phyloP scores from a whole-genome alignment of 2,329 filamentous ascomycete genomes.

The Penicillium carneum region DNA sequence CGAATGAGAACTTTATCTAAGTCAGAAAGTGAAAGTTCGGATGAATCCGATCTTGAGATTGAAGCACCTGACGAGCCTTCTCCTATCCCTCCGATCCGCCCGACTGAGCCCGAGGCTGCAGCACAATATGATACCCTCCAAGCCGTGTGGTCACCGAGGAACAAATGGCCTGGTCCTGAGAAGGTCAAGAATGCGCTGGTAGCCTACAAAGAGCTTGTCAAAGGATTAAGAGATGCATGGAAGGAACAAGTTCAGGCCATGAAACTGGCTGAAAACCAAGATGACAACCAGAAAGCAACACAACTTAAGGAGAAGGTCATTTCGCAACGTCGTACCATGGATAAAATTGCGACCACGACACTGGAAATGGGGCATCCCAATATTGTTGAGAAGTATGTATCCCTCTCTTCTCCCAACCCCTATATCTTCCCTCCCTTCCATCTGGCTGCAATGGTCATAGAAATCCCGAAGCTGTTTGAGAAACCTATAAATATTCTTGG shows the following conservation, averaged over 20 bases:
- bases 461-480: conserved; percentile 46
- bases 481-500: conserved; percentile 46
- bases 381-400: conserved; percentile 60
- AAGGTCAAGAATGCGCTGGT: conserved; percentile 63
- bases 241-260: conserved; percentile 64
- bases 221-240: conserved; percentile 67
- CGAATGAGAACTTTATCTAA: conserved; percentile 40
- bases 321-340: conserved; percentile 64
- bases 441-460: conserved; percentile 44
- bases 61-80: conserved; percentile 62
- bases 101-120: conserved; percentile 61
- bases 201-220: conserved; percentile 66
- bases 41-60: conserved; percentile 60
- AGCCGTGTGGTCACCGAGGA: conserved; percentile 66
- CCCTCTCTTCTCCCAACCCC: conserved; percentile 12
- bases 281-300: conserved; percentile 61
- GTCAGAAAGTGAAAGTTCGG: conserved; percentile 59
- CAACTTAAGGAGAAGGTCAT: conserved; percentile 64
- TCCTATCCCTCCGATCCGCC: conserved; percentile 61
- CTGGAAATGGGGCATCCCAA: conserved; percentile 55
- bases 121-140: conserved; percentile 67
- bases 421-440: conserved; percentile 29
- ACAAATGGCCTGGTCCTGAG: conserved; percentile 57
- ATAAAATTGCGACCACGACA: conserved; percentile 57
- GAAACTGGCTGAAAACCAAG: conserved; percentile 65